These are phyloP conservation scores for Exidia glandulosa DNA, from an alignment of 768 basidiomycete species.

Conservation along the genomic window DNA sequence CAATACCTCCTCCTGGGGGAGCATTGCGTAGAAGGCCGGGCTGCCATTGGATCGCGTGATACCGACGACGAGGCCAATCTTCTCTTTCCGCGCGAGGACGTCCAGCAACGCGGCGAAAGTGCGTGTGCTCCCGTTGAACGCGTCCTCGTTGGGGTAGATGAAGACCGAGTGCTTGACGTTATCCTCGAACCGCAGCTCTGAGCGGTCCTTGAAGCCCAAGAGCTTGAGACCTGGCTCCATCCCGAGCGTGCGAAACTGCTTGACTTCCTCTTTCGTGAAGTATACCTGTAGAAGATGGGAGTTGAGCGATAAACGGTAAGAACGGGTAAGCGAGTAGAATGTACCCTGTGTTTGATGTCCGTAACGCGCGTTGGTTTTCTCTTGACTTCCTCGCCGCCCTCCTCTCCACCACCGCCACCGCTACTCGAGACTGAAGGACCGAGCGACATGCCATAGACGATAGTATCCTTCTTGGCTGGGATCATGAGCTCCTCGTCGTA, in stretches of 20 bases:
- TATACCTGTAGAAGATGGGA: constrained; percentile 43
- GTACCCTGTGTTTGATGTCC: background rate
- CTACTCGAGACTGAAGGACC: constrained; percentile 21
- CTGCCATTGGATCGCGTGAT: constrained; percentile 59
- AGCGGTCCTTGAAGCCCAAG: constrained; percentile 77
- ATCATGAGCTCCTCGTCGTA: constrained; percentile 47
- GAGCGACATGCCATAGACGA: constrained; percentile 31
- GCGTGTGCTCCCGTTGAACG: constrained; percentile 83
- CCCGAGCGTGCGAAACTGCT: constrained; percentile 70
- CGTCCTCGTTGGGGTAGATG: constrained; percentile 85
- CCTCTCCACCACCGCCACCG: constrained; percentile 8
- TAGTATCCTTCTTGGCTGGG: constrained; percentile 24
- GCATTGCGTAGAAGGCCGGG: constrained; percentile 71
- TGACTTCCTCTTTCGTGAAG: constrained; percentile 75
- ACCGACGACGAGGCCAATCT: constrained; percentile 68
- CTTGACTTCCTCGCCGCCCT: constrained; percentile 30
- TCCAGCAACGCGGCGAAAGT: constrained; percentile 83
- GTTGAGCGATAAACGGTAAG: constrained; percentile 1
- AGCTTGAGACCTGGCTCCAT: constrained; percentile 83
- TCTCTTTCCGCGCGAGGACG: constrained; percentile 69
- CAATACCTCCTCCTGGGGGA: constrained; percentile 74
- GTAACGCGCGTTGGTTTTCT: constrained; percentile 2
- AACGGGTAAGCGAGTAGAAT: background rate
- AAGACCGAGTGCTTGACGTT: constrained; percentile 88
- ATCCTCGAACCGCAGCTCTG: constrained; percentile 68